Base-by-base conservation (phyloP, 805 yeast species). In the Barnettozyma sp. region DNA sequence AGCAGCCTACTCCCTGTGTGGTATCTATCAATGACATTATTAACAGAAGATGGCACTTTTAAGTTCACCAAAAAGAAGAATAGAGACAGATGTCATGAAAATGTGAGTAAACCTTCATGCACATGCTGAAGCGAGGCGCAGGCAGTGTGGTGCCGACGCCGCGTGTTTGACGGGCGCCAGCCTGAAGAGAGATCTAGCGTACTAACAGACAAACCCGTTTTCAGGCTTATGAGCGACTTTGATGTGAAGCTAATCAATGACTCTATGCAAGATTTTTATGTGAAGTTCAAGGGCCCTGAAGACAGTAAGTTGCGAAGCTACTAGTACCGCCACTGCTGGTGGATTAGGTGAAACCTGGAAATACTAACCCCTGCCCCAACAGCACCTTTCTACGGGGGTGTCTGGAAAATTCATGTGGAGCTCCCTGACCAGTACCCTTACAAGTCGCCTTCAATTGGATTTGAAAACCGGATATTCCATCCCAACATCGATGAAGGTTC, bases 11-110 rank as follows among this genome's bases (percentile, higher is more conserved):
- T 12, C 7, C 8, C 7, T 25, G 6, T 14, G 9, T 14, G 4
- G 27, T 14, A 12, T 25, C 13, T 11, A 25, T 25, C n/a, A n/a
- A n/a, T n/a, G n/a, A n/a, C n/a, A n/a, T n/a, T n/a, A n/a, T n/a
- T n/a, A n/a, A n/a, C n/a, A n/a, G n/a, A n/a, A n/a, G n/a, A n/a
- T n/a, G n/a, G n/a, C n/a, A n/a, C n/a, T n/a, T n/a, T n/a, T n/a
- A n/a, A 52, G 57, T 14, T 50, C 57, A 15, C 49, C 51, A 31
- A 62, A 59, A 41, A 63, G 68, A 57, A 54, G 69, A 45, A 88
- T 92, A 46, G 96, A 88, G 55, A 84, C 92, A 20, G 98, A 90
- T 59, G 97, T 90, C 31, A 87, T 85, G 95, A 92, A 88, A 59
- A 68, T 90, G 73, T 82, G 59, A 54, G 81, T 69, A 34, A 17